Evolutionary conservation across 176 grass and related monocot species (phyloP), one percentile per base, ranked within the genome.

Genomic region (Carex littledalei): DNA sequence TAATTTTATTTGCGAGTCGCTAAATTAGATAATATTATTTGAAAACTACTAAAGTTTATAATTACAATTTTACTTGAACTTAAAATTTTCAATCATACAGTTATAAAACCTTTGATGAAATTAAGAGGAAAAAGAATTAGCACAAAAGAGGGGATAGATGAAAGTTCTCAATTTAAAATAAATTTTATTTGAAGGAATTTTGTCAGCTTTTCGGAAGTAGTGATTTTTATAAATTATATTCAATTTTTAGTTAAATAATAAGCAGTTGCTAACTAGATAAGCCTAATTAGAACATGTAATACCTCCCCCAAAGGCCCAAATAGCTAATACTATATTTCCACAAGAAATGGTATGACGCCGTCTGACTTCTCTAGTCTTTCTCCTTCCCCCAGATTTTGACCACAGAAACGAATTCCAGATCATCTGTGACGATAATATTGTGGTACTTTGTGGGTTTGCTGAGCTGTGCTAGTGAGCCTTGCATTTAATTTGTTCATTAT

Each of bases 321-420:
- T 78, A 17, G 26, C 52, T 15, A 52, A 21, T 71, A 3, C 15
- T 32, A 50, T 6, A 18, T 43, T 41, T 41, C 6, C 16, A 8
- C 14, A 43, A 43, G 34, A 70, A 70, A 43, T 16, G 3, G 2
- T 1, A 41, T 2, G 49, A 32, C 76, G 39, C 20, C 54, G 47
- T 63, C 26, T 63, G 17, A 62, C 34, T 55, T 4, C 20, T 80
- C 0, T 32, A 60, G 32, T 50, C 20, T 63, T 18, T 61, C 32
- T 82, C 58, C 11, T 82, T 66, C 16, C 59, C 80, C 80, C 39
- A 83, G 80, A 37, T 64, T 78, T 83, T 83, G 80, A 82, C 80
- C 80, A 78, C 24, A 78, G 6, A 78, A 10, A 77, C 14, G 0
- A 53, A 12, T 53, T 76, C n/a, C 50, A 56, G 73, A 16, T 78